These are phyloP conservation scores for Plasmopara muralis DNA, from an alignment of 352 stramenopile genomes.

Conservation along the genomic window DNA sequence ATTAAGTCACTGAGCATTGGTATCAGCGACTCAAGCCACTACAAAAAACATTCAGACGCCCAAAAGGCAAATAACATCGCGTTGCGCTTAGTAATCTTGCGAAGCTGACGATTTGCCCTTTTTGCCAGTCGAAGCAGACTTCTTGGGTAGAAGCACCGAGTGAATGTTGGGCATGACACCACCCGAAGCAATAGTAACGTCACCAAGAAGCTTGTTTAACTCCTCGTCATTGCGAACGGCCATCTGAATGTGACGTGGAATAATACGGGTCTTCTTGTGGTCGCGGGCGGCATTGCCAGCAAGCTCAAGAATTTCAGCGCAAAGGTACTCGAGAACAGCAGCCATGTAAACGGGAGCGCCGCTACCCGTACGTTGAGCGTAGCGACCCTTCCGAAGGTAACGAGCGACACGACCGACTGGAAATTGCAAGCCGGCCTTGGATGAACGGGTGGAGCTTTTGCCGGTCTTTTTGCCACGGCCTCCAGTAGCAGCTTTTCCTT, in stretches of 20 bases:
- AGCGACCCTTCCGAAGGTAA: slow-evolving; percentile 91
- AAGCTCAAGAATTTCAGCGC: slow-evolving; percentile 93
- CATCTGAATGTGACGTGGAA: slow-evolving; percentile 94
- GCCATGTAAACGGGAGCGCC: slow-evolving; percentile 94
- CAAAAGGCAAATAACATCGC: background rate
- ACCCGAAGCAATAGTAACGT: slow-evolving; percentile 93
- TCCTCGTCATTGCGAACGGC: slow-evolving; percentile 92
- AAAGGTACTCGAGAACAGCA: slow-evolving; percentile 92
- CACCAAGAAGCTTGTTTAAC: slow-evolving; percentile 92
- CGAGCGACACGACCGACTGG: slow-evolving; percentile 91
- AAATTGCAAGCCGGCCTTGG: slow-evolving; percentile 94
- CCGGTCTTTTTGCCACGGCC: slow-evolving; percentile 60
- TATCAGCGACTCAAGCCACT: background rate
- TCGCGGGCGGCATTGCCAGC: slow-evolving; percentile 92
- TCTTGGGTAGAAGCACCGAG: slow-evolving; percentile 87
- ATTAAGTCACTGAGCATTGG: slow-evolving; percentile 3
- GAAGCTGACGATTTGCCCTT: slow-evolving; percentile 49
- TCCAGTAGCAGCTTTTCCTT: slow-evolving; percentile 68
- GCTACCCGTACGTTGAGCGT: slow-evolving; percentile 86
- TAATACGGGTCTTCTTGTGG: slow-evolving; percentile 97
- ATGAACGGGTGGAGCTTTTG: slow-evolving; percentile 55
- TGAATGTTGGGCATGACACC: slow-evolving; percentile 97
- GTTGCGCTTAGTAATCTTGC: slow-evolving; percentile 50
- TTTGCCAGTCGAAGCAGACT: slow-evolving; percentile 46
- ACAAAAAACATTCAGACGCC: background rate